phyloP scores from a whole-genome alignment of 352 stramenopile species.

The Pythium myriotylum region DNA sequence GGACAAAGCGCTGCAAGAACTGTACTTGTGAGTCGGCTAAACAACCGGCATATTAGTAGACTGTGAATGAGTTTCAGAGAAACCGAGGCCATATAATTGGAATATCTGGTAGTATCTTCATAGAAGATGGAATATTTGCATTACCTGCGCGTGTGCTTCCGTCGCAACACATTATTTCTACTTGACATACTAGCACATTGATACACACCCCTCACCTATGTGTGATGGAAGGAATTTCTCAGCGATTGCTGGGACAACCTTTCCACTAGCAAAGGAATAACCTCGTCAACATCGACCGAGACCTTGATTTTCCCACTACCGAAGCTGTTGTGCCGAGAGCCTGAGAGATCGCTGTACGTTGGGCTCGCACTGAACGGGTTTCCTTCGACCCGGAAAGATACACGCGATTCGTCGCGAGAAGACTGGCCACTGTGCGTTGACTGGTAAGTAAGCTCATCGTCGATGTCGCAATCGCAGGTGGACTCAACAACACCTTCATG shows the following conservation, averaged over 20 bases:
- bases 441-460: constrained; percentile 21
- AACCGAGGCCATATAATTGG: too few species aligned
- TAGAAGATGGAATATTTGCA: neutral
- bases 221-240: constrained; percentile 21
- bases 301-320: constrained; percentile 20
- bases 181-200: constrained; percentile 1
- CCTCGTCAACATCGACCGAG: constrained; percentile 26
- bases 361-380: constrained; percentile 9
- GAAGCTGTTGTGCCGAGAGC: constrained; percentile 5
- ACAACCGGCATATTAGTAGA: neutral
- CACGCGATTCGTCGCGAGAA: constrained; percentile 17
- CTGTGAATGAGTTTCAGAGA: too few species aligned
- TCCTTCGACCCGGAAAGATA: constrained; percentile 21
- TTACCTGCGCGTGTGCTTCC: constrained; percentile 10
- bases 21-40: constrained; percentile 25
- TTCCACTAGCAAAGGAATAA: constrained; percentile 34
- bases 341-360: constrained; percentile 5
- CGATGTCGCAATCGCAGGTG: constrained; percentile 47
- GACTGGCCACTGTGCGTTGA: constrained; percentile 20
- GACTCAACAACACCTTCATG: constrained; percentile 44
- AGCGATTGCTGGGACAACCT: constrained; percentile 35
- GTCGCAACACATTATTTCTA: constrained; percentile 7
- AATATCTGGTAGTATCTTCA: neutral
- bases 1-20: constrained; percentile 24
- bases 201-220: constrained; percentile 8